Base-by-base conservation (phyloP, 805 yeast species). In the Starmerella potacharoeniae region DNA sequence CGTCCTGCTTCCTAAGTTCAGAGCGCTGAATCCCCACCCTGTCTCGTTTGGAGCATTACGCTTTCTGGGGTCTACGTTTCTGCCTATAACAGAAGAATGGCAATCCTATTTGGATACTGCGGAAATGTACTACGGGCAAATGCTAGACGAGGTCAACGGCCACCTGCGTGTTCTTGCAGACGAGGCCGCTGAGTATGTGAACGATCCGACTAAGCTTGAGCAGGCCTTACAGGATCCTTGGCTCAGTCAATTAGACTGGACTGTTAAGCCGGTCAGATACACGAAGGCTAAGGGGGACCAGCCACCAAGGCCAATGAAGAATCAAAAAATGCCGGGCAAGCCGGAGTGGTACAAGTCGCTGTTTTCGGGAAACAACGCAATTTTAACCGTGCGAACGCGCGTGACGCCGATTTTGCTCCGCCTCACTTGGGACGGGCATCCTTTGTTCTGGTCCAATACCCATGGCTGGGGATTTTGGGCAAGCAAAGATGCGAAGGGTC, bases 171-270 rank as follows among this genome's bases (percentile, higher is more conserved):
- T 70, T 10, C 73, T 89, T 31, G 88, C 89, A 0, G 72, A 79
- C 1, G 81, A 80, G 17, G 76, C 84, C 5, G 79, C 82, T 0
- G 64, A 69, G 3, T 60, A 75, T 43, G 75, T 73, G 46, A 73
- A 77, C 43, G 65, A 71, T 7, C 70, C 73, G 0, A 74, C 76
- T 5, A 45, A 51, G 8, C 73, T 72, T 67, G 66, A 69, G 1
- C 14, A 14, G 9, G 57, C 53, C 1, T 17, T 6, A 16, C 66
- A 75, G 8, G 97, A 91, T 65, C 95, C 95, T 0, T 95, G 98
- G 98, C 72, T 90, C 41, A 73, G 76, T 2, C 98, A 95, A 68
- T 72, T 93, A 55, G 88, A 93, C 67, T 93, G 99, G 99, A 77
- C 81, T 0, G 71, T 83, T 1, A 74, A 73, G 35, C 83, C 85